Evolutionary conservation across 495 filamentous ascomycete genomes (phyloP), one percentile per base, ranked within the genome.

Genomic region (Cercophora scortea): DNA sequence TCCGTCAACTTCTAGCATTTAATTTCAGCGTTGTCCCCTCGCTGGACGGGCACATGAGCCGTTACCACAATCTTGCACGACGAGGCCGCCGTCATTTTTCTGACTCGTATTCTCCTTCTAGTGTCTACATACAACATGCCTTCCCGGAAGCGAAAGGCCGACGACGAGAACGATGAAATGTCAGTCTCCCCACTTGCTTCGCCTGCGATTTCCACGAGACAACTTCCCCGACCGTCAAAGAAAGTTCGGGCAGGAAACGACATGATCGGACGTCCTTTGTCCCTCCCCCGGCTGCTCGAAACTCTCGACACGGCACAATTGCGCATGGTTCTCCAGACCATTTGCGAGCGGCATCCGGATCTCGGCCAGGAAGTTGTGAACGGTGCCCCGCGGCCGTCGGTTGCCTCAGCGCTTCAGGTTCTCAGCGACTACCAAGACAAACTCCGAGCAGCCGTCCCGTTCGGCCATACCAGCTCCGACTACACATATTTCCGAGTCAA

Each of bases 401-500:
- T 92, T 46, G 67, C 82, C 16, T 87, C 88, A 6, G 88, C 89
- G 4, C 72, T 96, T 13, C 75, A 81, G 16, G 89, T 95, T 4
- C 76, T 98, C 45, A 77, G 78, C 46, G 84, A 85, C 49, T 98
- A 98, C 59, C 87, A 94, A 62, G 74, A 80, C 10, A 78, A 78
- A 39, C 74, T 97, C 42, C 83, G 79, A 51, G 79, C 79, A n/a
- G 86, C 94, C 0, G 88, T 96, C 51, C 93, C 93, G 8, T 84
- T 91, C 63, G 93, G 93, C 59, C 84, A 88, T 45, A 77, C 82
- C 36, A 84, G 81, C 51, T 92, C 89, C 19, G 94, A 97, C 57
- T 98, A 98, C 70, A 83, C 89, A 18, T 97, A 95, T 64, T 94
- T 95, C 67, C 84, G 93, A 62, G 90, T 97, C 32, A 85, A 85